These are phyloP conservation scores for Aspergillus taichungensis DNA, from an alignment of 495 filamentous ascomycete genomes.

Conservation along the genomic window DNA sequence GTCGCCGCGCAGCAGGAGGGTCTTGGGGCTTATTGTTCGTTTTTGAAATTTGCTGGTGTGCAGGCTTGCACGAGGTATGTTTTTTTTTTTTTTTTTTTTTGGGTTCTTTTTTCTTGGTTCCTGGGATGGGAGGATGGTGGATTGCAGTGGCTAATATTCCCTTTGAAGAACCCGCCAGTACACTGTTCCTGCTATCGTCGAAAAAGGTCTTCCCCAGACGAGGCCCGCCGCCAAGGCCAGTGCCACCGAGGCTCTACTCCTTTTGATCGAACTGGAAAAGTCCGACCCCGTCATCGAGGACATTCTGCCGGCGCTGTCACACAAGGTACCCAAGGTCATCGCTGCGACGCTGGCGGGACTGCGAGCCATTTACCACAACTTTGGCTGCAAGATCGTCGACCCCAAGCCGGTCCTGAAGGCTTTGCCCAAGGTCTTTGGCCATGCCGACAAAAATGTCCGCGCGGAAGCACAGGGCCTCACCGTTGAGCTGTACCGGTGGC, in stretches of 20 bases:
- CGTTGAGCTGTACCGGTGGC: constrained; percentile 94
- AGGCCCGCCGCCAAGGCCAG: constrained; percentile 81
- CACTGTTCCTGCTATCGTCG: constrained; percentile 69
- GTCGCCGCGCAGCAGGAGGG: constrained; percentile 96
- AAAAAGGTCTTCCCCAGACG: constrained; percentile 85
- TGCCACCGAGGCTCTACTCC: constrained; percentile 74
- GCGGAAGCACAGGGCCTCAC: constrained; percentile 87
- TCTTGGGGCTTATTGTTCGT: constrained; percentile 75
- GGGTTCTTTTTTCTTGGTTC: constrained; percentile 2
- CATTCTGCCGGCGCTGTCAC: constrained; percentile 70
- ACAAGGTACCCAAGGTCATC: constrained; percentile 92
- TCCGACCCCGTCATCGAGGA: constrained; percentile 84
- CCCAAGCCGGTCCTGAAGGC: constrained; percentile 91
- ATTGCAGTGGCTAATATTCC: constrained; percentile 7
- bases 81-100: background rate
- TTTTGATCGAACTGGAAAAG: constrained; percentile 86
- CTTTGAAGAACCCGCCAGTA: constrained; percentile 56
- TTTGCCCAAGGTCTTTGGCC: constrained; percentile 84
- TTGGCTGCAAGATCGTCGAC: constrained; percentile 91
- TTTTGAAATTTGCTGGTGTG: constrained; percentile 76
- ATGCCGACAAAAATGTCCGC: constrained; percentile 97
- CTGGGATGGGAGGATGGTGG: background rate
- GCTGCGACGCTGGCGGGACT: constrained; percentile 75
- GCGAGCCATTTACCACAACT: constrained; percentile 79
- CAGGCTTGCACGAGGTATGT: constrained; percentile 66